Conservation (phyloP, 2,329 filamentous ascomycete species). For the Fusarium albidum region DNA sequence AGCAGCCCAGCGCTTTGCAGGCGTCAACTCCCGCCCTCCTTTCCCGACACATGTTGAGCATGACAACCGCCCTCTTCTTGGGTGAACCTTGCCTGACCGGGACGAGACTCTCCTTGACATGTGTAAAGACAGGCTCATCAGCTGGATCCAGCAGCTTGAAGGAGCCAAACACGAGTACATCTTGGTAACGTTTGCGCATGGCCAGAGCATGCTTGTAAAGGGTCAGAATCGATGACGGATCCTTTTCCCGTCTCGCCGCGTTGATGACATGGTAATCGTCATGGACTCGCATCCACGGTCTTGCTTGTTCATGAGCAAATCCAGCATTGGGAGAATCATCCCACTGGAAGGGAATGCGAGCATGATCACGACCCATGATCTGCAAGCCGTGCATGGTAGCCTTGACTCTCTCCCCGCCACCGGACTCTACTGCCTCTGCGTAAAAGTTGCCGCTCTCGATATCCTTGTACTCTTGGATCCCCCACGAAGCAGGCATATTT, state of each 20-base stretch:
- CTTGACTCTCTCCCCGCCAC: conserved; percentile 47
- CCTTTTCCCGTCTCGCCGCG: conserved; percentile 55
- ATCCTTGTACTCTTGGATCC: conserved; percentile 61
- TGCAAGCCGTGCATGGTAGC: conserved; percentile 62
- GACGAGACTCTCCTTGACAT: conserved; percentile 52
- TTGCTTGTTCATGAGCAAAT: conserved; percentile 57
- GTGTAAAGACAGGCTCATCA: conserved; percentile 64
- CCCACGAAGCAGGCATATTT: conserved; percentile 61
- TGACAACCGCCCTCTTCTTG: conserved; percentile 47
- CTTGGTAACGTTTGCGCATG: conserved; percentile 61
- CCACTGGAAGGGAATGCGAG: conserved; percentile 75
- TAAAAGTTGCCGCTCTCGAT: conserved; percentile 64
- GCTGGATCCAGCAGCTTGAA: conserved; percentile 63
- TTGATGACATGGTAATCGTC: conserved; percentile 66
- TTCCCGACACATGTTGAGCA: conserved; percentile 56
- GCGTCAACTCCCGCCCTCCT: conserved; percentile 41
- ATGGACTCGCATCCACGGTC: conserved; percentile 75
- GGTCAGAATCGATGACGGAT: conserved; percentile 59
- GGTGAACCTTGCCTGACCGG: conserved; percentile 23
- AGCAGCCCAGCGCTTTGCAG: conserved; percentile 30
- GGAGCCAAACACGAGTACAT: conserved; percentile 68
- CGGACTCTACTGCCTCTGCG: conserved; percentile 50
- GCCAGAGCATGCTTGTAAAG: conserved; percentile 66
- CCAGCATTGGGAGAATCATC: conserved; percentile 64
- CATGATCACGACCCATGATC: conserved; percentile 69